phyloP scores from a whole-genome alignment of 495 filamentous ascomycete genomes.

The Parathielavia hyrcaniae region DNA sequence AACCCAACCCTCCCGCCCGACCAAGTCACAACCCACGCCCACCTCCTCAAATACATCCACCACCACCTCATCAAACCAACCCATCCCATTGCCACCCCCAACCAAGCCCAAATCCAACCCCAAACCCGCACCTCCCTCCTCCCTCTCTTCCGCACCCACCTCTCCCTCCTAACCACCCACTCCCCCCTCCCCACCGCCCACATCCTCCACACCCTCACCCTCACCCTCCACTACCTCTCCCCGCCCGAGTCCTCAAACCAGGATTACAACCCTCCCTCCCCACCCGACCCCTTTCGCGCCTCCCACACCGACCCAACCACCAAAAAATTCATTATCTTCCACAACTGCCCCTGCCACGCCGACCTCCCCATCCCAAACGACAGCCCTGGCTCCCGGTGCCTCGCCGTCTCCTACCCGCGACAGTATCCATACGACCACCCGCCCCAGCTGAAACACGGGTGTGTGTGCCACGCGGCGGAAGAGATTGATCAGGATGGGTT shows the following conservation, averaged over 20 bases:
- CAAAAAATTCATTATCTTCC: constrained; percentile 1
- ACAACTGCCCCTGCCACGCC: constrained; percentile 24
- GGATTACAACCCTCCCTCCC: not conserved
- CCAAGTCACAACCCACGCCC: constrained; percentile 8
- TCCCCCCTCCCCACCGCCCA: not conserved
- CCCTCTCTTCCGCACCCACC: constrained; percentile 1
- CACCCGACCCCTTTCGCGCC: not conserved
- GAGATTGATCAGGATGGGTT: constrained; percentile 16
- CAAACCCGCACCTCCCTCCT: constrained; percentile 1
- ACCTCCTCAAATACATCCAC: constrained; percentile 20
- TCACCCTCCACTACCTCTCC: constrained; percentile 1
- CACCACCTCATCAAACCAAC: not conserved
- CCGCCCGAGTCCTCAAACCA: not conserved
- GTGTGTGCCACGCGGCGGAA: constrained; percentile 11
- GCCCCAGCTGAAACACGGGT: constrained; percentile 11
- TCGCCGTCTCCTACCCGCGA: constrained; percentile 8
- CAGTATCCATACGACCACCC: constrained; percentile 14
- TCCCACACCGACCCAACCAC: not conserved
- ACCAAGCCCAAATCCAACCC: too few relatives aligned
- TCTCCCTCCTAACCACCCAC: not conserved
- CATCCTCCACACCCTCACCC: constrained; percentile 8
- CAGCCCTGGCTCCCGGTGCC: constrained; percentile 7
- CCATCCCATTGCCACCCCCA: not conserved
- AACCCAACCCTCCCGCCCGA: constrained; percentile 2
- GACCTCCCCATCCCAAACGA: not conserved